Percentiles rank a stretch among this genome's conserved stretches.
Conservation (phyloP, 345 rosid genomes). For the Eutrema yunnanense region DNA sequence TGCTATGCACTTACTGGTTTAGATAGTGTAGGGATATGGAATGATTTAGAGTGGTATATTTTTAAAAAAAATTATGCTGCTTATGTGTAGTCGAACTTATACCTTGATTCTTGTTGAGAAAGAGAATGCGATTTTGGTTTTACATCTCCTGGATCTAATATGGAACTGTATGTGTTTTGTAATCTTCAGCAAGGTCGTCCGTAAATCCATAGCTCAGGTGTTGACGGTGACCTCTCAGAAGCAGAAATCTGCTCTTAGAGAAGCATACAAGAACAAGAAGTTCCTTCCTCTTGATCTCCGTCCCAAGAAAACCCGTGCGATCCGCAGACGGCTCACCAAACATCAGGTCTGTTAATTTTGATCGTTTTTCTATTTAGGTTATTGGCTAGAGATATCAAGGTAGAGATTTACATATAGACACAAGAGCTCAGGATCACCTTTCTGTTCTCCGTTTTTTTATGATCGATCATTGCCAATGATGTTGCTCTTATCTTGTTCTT, state of each 20-base stretch:
- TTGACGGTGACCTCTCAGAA: constrained; percentile 87
- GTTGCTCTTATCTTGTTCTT: neutral
- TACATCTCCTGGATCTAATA: neutral
- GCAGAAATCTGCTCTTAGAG: constrained; percentile 80
- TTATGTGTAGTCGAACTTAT: no score
- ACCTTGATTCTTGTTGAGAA: neutral
- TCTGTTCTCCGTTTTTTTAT: no score
- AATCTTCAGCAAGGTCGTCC: constrained; percentile 77
- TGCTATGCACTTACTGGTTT: neutral
- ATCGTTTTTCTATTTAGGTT: neutral
- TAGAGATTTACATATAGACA: neutral
- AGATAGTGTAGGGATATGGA: neutral
- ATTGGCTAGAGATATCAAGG: neutral
- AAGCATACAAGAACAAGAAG: constrained; percentile 85
- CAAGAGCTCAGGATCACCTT: no score
- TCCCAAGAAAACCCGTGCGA: constrained; percentile 96
- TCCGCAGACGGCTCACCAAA: constrained; percentile 84
- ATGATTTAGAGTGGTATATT: neutral
- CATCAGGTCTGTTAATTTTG: constrained; percentile 49
- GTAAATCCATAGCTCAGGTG: constrained; percentile 85
- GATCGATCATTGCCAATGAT: neutral
- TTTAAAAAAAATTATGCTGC: no score
- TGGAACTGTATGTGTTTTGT: constrained; percentile 1
- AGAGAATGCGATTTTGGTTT: neutral
- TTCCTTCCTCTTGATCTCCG: constrained; percentile 95